These are phyloP conservation scores for Populus simonii DNA, from an alignment of 345 rosid species.

Conservation along the genomic window DNA sequence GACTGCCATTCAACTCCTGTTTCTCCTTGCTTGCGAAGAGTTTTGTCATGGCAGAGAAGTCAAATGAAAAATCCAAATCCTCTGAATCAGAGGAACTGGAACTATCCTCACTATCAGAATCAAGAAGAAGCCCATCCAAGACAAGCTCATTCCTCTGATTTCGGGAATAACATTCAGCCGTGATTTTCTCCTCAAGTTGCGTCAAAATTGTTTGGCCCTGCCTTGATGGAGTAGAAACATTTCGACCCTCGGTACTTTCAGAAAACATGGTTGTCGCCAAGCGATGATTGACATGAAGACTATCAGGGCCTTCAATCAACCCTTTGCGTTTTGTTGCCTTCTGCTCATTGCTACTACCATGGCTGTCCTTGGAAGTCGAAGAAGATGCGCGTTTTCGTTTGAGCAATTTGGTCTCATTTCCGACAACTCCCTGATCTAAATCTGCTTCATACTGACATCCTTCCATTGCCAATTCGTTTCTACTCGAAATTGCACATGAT, in stretches of 20 bases:
- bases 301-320: conserved; percentile 5
- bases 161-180: background rate
- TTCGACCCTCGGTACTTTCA: background rate
- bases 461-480: background rate
- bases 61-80: background rate
- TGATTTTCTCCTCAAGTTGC: conserved; percentile 3
- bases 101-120: conserved; percentile 12
- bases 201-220: background rate
- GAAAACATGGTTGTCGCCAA: background rate
- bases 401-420: conserved; percentile 2
- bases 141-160: background rate
- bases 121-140: background rate
- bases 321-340: conserved; percentile 14
- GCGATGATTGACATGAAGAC: background rate
- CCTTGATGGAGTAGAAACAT: background rate
- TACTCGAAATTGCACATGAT: background rate
- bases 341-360: background rate
- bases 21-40: background rate
- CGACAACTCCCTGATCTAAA: background rate
- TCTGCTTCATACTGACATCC: background rate
- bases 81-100: conserved; percentile 35
- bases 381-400: conserved; percentile 33
- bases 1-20: too few relatives aligned
- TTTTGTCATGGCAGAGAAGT: background rate
- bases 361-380: background rate